Conservation (phyloP, 495 filamentous ascomycete genomes). For the Neurospora pannonica region DNA sequence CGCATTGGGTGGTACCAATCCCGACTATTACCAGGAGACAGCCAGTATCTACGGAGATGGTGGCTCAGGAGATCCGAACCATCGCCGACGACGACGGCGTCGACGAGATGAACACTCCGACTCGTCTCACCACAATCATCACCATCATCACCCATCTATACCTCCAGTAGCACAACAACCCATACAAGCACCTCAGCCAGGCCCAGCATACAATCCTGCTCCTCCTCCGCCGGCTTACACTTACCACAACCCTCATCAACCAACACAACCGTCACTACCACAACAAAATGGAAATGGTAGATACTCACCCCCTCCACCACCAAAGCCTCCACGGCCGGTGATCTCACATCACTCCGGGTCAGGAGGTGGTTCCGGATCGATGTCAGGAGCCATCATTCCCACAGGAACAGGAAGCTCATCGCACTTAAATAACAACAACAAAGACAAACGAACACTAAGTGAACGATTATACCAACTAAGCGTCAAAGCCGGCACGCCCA, state of each 20-base stretch:
- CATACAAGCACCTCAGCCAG: neutral
- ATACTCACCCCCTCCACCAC: neutral
- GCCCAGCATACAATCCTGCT: neutral
- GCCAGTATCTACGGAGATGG: slow-evolving; percentile 3
- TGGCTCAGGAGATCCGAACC: neutral
- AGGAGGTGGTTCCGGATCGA: neutral
- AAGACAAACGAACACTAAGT: slow-evolving; percentile 12
- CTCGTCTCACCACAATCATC: too few relatives aligned
- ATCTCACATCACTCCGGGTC: neutral
- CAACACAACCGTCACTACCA: neutral
- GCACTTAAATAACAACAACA: neutral
- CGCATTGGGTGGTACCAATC: slow-evolving; percentile 6
- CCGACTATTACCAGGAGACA: slow-evolving; percentile 13
- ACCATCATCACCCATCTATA: neutral
- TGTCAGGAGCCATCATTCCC: neutral
- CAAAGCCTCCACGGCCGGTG: slow-evolving; percentile 5
- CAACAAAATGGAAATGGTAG: neutral
- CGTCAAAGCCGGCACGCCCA: slow-evolving; percentile 45
- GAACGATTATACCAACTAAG: slow-evolving; percentile 20
- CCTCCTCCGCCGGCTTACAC: neutral
- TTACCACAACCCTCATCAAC: neutral
- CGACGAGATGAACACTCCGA: neutral
- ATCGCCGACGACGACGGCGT: neutral
- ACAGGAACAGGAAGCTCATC: neutral
- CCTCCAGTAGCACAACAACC: neutral